phyloP scores from a whole-genome alignment of 768 basidiomycete genomes.

The Lactarius deliciosus region DNA sequence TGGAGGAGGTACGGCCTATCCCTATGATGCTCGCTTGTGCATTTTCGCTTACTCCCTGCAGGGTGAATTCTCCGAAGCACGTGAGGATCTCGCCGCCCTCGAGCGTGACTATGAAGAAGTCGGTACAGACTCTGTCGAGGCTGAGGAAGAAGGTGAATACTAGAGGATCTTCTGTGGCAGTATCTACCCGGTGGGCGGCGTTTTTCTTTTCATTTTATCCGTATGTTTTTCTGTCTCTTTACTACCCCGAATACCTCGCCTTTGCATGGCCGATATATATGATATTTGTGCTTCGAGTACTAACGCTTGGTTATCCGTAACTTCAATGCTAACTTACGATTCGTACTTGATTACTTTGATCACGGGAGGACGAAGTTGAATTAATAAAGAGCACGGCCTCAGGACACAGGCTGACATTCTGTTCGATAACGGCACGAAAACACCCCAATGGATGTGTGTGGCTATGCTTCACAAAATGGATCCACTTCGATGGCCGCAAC shows the following conservation, averaged over 20 bases:
- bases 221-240: constrained; percentile 10
- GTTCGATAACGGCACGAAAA: too few species aligned
- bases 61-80: constrained; percentile 98
- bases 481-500: too few species aligned
- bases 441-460: too few species aligned
- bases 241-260: constrained; percentile 21
- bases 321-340: constrained; percentile 29
- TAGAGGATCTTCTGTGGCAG: constrained; percentile 33
- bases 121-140: constrained; percentile 72
- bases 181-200: constrained; percentile 2
- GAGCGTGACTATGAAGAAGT: constrained; percentile 96
- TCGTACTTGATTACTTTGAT: constrained; percentile 5
- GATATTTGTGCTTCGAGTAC: constrained; percentile 29
- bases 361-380: background rate
- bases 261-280: constrained; percentile 20
- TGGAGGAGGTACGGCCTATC: constrained; percentile 77
- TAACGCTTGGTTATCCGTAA: constrained; percentile 28
- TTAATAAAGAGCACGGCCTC: background rate
- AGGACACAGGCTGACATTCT: background rate
- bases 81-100: constrained; percentile 95
- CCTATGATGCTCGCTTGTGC: background rate
- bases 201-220: constrained; percentile 6
- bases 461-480: too few species aligned
- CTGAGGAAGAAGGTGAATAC: constrained; percentile 65
- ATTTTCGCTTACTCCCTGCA: constrained; percentile 33